phyloP scores from a whole-genome alignment of 2,329 filamentous ascomycete species.

The Thelonectria rubi region DNA sequence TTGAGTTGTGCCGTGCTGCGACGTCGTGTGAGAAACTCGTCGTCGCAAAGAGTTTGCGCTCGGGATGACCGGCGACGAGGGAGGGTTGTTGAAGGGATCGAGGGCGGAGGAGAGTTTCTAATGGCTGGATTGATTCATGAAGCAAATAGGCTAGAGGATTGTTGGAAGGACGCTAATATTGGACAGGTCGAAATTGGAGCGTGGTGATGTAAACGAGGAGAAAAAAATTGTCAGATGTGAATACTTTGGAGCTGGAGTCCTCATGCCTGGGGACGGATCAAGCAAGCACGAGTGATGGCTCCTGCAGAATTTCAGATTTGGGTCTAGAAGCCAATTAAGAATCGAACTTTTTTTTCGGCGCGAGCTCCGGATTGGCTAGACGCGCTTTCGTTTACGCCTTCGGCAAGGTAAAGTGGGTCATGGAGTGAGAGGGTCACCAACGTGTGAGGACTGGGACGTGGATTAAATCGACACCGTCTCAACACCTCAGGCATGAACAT shows the following conservation, averaged over 20 bases:
- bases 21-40: not conserved
- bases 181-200: not conserved
- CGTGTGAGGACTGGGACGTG: not conserved
- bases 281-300: slow-evolving; percentile 9
- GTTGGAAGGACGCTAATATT: not conserved
- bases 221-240: slow-evolving; percentile 6
- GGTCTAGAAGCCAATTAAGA: slow-evolving; percentile 15
- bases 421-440: too few relatives aligned
- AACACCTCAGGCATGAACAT: not conserved
- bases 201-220: slow-evolving; percentile 5
- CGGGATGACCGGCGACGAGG: slow-evolving; percentile 9
- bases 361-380: slow-evolving; percentile 14
- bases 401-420: slow-evolving; percentile 4
- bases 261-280: slow-evolving; percentile 11
- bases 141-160: not conserved
- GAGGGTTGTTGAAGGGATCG: not conserved
- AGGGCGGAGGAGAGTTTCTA: not conserved
- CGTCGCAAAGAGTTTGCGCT: slow-evolving; percentile 12
- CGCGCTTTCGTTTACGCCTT: not conserved
- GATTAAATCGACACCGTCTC: not conserved
- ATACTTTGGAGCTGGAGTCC: slow-evolving; percentile 10
- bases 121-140: slow-evolving; percentile 1
- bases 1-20: not conserved
- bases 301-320: not conserved
- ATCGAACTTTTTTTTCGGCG: slow-evolving; percentile 18